A percentile compares a stretch with the other conserved stretches of the same genome.
Evolutionary conservation across 805 yeast genomes (phyloP).

Genomic region (Suhomyces xylopsoci): DNA sequence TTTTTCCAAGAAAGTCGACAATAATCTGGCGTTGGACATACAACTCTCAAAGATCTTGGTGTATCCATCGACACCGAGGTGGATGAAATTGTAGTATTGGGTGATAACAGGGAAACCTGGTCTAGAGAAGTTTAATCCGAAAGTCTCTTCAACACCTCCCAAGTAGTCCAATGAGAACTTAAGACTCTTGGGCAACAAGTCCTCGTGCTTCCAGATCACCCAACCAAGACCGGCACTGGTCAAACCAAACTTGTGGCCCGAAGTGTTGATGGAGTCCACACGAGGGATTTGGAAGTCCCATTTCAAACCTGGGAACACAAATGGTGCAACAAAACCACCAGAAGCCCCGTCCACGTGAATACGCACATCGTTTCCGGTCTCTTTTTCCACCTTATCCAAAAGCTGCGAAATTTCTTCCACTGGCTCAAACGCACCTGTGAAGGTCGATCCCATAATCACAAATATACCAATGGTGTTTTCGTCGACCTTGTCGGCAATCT

Average conservation of each 20-base stretch:
- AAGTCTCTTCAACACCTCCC: constrained; percentile 87
- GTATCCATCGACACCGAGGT: constrained; percentile 73
- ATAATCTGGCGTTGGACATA: constrained; percentile 69
- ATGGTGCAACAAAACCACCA: constrained; percentile 88
- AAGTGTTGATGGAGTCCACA: constrained; percentile 81
- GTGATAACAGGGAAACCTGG: constrained; percentile 90
- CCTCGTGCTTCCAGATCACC: constrained; percentile 75
- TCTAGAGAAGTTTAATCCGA: constrained; percentile 82
- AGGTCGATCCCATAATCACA: constrained; percentile 87
- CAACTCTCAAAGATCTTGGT: constrained; percentile 57
- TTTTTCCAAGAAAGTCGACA: constrained; percentile 58
- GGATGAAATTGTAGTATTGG: constrained; percentile 78
- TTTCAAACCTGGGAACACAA: constrained; percentile 64
- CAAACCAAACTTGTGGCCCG: constrained; percentile 91
- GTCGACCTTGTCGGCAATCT: constrained; percentile 65
- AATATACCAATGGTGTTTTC: constrained; percentile 92
- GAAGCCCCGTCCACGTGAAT: constrained; percentile 94
- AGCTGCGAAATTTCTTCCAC: constrained; percentile 58
- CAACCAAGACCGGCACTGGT: constrained; percentile 92
- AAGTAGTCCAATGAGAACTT: constrained; percentile 77
- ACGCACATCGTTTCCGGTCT: constrained; percentile 66
- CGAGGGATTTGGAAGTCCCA: constrained; percentile 84
- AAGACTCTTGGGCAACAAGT: constrained; percentile 64
- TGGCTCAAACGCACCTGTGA: constrained; percentile 88
- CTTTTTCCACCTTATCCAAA: constrained; percentile 66